Base-by-base conservation (phyloP, 176 grass and related monocot genomes). In the Hordeum vulgare region DNA sequence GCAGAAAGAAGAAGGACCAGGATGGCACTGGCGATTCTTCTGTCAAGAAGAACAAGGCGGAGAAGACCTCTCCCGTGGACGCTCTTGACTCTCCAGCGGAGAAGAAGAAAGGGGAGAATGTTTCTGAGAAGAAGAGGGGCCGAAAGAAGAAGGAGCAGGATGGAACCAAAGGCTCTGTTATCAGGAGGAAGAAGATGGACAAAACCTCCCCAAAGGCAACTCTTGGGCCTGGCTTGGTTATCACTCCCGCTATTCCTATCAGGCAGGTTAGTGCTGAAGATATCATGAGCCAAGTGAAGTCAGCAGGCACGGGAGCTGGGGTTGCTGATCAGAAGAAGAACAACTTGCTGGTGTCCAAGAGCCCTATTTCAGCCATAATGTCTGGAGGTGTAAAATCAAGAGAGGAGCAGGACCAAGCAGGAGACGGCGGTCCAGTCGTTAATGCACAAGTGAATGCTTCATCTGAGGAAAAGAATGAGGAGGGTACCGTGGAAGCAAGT, bases 231-330 rank as follows among this genome's bases (percentile, higher is more conserved):
- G 83, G 56, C 11, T 5, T 82, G 23, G 23, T 60, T 29, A 78
- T 90, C 35, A 82, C 88, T 20, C 79, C 74, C 45, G 79, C 84
- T 49, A 58, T 90, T 82, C 84, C 88, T 78, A 90, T 90, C 66
- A 86, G 88, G 74, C 88, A 90, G 73, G 5, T 78, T 79, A 66
- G 62, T 28, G 79, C 74, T 58, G 65, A 82, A 45, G 79, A 86
- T 78, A 74, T 86, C 7, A 66, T 47, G 78, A 74, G 58, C 74
- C 79, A 28, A 10, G 18, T 28, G 35, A 79, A 28, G 28, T 17
- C 33, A 29, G 64, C 54, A 85, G 20, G 25, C 51, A 27, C 78
- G 29, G 71, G 35, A 70, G 27, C 4, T 66, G 36, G 21, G 27
- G 4, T 54, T 82, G 12, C 54, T 15, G 74, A 73, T 77, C 42